Evolutionary conservation across 495 filamentous ascomycete genomes (phyloP).

Genomic region (Coniosporium apollinis): DNA sequence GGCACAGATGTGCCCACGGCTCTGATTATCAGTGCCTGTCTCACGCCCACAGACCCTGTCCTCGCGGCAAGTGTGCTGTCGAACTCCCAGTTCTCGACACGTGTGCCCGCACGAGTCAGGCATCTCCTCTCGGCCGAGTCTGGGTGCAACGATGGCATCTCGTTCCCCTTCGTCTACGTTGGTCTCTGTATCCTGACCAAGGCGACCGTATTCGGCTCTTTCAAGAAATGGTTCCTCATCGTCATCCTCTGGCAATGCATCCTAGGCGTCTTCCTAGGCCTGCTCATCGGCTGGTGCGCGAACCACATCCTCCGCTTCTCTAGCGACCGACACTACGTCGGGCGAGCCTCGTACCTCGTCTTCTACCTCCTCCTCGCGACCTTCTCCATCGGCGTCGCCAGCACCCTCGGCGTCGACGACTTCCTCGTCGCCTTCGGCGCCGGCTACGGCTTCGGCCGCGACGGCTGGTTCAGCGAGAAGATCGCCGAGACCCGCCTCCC

Average conservation of each 20-base stretch:
- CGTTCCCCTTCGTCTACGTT: conserved; percentile 33
- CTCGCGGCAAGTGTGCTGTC: conserved; percentile 30
- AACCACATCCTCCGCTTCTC: conserved; percentile 27
- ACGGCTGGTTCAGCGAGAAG: conserved; percentile 30
- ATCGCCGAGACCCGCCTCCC: conserved; percentile 25
- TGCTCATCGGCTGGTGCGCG: conserved; percentile 24
- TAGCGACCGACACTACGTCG: conserved; percentile 22
- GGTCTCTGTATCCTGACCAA: conserved; percentile 24
- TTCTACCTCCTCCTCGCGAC: conserved; percentile 36
- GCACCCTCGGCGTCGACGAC: conserved; percentile 30
- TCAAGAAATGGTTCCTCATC: conserved; percentile 31
- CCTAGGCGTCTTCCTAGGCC: conserved; percentile 25
- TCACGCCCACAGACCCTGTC: conserved; percentile 35
- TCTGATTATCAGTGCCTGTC: conserved; percentile 30
- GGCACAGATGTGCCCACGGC: conserved; percentile 22
- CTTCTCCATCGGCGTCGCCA: conserved; percentile 29
- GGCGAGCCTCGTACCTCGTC: conserved; percentile 26
- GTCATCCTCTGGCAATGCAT: conserved; percentile 34
- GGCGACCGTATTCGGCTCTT: conserved; percentile 10
- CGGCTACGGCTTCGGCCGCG: conserved; percentile 31
- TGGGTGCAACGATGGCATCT: conserved; percentile 33
- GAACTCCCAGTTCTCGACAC: conserved; percentile 26
- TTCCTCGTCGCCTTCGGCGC: conserved; percentile 36
- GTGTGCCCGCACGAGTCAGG: conserved; percentile 29
- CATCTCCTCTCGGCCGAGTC: conserved; percentile 32